phyloP scores from a whole-genome alignment of 1,284 basidiomycete species.

The Hemileia vastatrix region DNA sequence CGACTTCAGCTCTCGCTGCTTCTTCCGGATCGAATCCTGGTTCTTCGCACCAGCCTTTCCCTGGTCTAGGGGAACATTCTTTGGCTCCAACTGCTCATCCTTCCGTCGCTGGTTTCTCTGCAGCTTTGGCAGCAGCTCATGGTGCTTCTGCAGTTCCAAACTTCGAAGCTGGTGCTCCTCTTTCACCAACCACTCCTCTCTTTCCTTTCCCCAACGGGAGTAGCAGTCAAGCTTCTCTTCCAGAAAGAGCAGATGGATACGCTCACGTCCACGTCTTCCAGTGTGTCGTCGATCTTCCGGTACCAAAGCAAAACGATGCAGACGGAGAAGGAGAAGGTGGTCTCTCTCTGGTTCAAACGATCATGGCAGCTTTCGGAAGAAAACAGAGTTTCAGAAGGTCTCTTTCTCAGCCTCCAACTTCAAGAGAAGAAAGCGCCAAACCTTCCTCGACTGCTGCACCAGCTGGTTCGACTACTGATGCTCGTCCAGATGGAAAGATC shows the following conservation, averaged over 20 bases:
- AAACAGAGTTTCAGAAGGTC: neutral
- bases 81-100: neutral
- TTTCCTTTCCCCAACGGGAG: conserved; percentile 23
- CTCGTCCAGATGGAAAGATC: conserved; percentile 25
- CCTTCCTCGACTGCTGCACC: conserved; percentile 26
- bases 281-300: conserved; percentile 36
- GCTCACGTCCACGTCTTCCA: conserved; percentile 39
- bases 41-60: neutral
- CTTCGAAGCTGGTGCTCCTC: neutral
- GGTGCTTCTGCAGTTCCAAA: conserved; percentile 10
- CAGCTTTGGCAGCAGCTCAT: neutral
- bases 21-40: neutral
- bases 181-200: conserved; percentile 32
- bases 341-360: conserved; percentile 33
- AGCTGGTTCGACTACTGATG: conserved; percentile 11
- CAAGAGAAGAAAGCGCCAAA: conserved; percentile 4
- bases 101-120: neutral
- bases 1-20: conserved; percentile 23
- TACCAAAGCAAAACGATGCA: conserved; percentile 25
- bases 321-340: conserved; percentile 15
- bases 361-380: conserved; percentile 36
- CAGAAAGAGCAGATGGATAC: conserved; percentile 27
- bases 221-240: conserved; percentile 1
- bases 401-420: conserved; percentile 26
- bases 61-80: neutral